Percentiles rank a stretch among this genome's conserved stretches.
phyloP scores from a whole-genome alignment of 2,329 filamentous ascomycete species.

The Graphilbum sp. region DNA sequence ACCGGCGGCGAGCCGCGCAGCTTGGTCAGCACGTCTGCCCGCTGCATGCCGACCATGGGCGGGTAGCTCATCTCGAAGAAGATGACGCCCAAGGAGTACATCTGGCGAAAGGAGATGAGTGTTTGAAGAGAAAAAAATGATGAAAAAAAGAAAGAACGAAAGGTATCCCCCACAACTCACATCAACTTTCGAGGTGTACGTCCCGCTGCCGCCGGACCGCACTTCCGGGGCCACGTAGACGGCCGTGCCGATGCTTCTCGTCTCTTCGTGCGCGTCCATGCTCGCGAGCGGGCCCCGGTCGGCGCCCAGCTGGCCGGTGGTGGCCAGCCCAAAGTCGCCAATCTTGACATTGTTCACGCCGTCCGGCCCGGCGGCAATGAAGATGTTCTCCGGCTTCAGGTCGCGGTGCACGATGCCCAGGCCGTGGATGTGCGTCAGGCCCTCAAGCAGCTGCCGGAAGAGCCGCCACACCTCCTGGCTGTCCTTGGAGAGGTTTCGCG shows the following conservation, averaged over 20 bases:
- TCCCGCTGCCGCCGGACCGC: conserved; percentile 53
- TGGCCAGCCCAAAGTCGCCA: conserved; percentile 90
- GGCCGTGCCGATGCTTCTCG: conserved; percentile 57
- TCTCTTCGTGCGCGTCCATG: conserved; percentile 47
- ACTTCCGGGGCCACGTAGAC: conserved; percentile 92
- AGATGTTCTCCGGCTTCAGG: conserved; percentile 93
- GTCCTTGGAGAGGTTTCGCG: conserved; percentile 56
- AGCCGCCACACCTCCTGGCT: conserved; percentile 73
- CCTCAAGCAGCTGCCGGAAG: conserved; percentile 82
- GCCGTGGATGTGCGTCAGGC: conserved; percentile 75
- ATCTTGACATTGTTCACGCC: conserved; percentile 82
- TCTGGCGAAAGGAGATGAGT: conserved; percentile 25
- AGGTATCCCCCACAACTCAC: too few species aligned
- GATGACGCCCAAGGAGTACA: conserved; percentile 95
- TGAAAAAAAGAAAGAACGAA: too few species aligned
- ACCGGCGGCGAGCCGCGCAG: conserved; percentile 51
- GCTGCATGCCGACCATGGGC: conserved; percentile 45
- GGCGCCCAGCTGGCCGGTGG: conserved; percentile 50
- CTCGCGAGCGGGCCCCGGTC: conserved; percentile 7
- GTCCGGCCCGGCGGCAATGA: conserved; percentile 56
- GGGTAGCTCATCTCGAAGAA: conserved; percentile 94
- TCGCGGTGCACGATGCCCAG: conserved; percentile 90
- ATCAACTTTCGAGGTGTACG: conserved; percentile 88
- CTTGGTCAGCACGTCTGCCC: conserved; percentile 45
- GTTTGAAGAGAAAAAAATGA: not conserved